Evolutionary conservation across 345 rosid genomes (phyloP).

Genomic region (Euphorbia peplus): DNA sequence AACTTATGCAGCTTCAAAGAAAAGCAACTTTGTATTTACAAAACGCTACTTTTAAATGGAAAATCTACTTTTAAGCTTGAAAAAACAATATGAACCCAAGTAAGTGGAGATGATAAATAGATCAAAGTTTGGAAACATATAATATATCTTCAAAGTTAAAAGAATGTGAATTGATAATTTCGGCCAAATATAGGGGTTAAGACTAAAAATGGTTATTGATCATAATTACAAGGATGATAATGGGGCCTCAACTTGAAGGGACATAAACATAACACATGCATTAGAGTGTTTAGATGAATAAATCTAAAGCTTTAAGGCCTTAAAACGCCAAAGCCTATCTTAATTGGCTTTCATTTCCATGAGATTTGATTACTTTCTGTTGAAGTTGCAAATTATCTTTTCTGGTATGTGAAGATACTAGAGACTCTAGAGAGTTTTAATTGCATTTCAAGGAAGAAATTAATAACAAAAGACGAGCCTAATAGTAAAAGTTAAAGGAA

Average conservation of each 20-base stretch:
- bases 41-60: too few relatives aligned
- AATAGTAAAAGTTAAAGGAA: neutral
- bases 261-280: conserved; percentile 21
- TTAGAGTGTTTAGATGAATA: conserved; percentile 2
- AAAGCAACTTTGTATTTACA: too few relatives aligned
- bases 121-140: too few relatives aligned
- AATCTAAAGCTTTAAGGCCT: conserved; percentile 7
- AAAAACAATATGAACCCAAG: too few relatives aligned
- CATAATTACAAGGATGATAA: conserved; percentile 27
- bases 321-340: conserved; percentile 5
- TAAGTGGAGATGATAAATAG: too few relatives aligned
- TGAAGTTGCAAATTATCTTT: neutral
- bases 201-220: too few relatives aligned
- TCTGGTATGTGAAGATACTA: neutral
- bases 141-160: too few relatives aligned
- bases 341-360: neutral
- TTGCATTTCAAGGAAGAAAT: neutral
- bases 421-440: too few relatives aligned
- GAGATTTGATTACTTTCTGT: neutral
- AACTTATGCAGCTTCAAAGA: too few relatives aligned
- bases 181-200: too few relatives aligned
- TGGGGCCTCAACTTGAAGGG: conserved; percentile 19
- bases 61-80: too few relatives aligned
- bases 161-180: too few relatives aligned
- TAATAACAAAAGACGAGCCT: neutral